phyloP scores from a whole-genome alignment of 1,284 basidiomycete species.

The Xanthoconium separans region DNA sequence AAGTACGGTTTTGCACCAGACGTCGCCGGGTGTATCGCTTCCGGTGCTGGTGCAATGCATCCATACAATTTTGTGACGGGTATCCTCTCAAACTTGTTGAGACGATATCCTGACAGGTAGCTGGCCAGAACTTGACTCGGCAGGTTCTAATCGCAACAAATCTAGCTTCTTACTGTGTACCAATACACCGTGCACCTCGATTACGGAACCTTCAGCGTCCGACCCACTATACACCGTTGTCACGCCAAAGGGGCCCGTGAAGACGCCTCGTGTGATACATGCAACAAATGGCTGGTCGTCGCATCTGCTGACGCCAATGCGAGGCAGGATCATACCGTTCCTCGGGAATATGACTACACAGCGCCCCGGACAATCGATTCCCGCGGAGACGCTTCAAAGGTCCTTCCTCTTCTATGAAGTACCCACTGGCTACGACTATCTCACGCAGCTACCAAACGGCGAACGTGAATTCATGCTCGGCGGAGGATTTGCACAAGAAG shows the following conservation, averaged over 20 bases:
- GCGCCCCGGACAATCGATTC: conserved; percentile 40
- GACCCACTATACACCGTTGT: conserved; percentile 37
- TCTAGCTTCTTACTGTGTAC: conserved; percentile 41
- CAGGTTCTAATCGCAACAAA: background rate
- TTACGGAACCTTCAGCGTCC: conserved; percentile 28
- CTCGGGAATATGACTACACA: conserved; percentile 53
- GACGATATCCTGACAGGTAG: conserved; percentile 37
- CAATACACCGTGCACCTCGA: conserved; percentile 41
- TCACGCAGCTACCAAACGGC: conserved; percentile 45
- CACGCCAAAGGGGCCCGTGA: conserved; percentile 44
- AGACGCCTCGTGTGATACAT: conserved; percentile 50
- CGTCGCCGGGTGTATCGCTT: conserved; percentile 39
- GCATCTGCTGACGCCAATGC: conserved; percentile 45
- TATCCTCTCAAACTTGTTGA: conserved; percentile 39
- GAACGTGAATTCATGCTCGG: conserved; percentile 50
- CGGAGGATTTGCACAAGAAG: conserved; percentile 43
- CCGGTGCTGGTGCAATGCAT: conserved; percentile 43
- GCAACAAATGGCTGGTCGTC: conserved; percentile 62
- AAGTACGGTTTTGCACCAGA: conserved; percentile 38
- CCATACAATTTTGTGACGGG: conserved; percentile 48
- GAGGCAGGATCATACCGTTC: conserved; percentile 46
- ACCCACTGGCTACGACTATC: conserved; percentile 50
- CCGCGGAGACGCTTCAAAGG: conserved; percentile 32
- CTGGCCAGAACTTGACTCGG: conserved; percentile 6
- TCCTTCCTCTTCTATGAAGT: conserved; percentile 43